phyloP scores from a whole-genome alignment of 805 yeast species.

The Candida silvatica region DNA sequence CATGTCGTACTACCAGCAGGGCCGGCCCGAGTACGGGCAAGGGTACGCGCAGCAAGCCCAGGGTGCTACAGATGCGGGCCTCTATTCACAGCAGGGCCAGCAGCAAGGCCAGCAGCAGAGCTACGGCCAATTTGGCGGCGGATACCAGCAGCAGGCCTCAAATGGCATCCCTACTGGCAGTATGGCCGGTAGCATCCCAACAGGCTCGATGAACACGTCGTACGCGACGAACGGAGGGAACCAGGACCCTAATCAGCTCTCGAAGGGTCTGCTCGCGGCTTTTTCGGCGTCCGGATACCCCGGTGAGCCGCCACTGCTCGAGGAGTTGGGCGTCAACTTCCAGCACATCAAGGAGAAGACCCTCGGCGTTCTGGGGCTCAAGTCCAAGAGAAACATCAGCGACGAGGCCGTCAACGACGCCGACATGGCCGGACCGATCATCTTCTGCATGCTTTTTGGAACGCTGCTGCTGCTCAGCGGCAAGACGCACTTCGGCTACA shows the following conservation, averaged over 20 bases:
- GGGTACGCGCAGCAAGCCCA: no score
- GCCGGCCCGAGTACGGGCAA: no score
- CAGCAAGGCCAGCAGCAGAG: no score
- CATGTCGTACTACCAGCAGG: no score
- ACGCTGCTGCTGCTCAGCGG: conserved; percentile 77
- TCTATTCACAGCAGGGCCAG: no score
- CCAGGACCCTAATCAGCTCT: conserved; percentile 32
- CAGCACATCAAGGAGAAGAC: conserved; percentile 81
- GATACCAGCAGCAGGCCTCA: no score
- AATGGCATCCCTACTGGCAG: no score
- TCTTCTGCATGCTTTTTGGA: conserved; percentile 84
- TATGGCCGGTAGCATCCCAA: conserved; percentile 5
- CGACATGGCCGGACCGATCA: conserved; percentile 91
- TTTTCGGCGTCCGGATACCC: conserved; percentile 90
- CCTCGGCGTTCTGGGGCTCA: conserved; percentile 75
- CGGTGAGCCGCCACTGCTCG: conserved; percentile 88
- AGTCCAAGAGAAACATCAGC: conserved; percentile 38
- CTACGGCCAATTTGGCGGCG: no score
- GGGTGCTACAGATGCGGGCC: no score
- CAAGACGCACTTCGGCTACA: conserved; percentile 92
- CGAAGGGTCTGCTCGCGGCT: conserved; percentile 81
- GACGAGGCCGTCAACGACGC: conserved; percentile 79
- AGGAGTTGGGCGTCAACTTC: conserved; percentile 91
- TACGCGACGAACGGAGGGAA: conserved; percentile 16
- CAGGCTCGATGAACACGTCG: conserved; percentile 22